phyloP scores from a whole-genome alignment of 2,329 filamentous ascomycete species.

The Alternaria triticina region DNA sequence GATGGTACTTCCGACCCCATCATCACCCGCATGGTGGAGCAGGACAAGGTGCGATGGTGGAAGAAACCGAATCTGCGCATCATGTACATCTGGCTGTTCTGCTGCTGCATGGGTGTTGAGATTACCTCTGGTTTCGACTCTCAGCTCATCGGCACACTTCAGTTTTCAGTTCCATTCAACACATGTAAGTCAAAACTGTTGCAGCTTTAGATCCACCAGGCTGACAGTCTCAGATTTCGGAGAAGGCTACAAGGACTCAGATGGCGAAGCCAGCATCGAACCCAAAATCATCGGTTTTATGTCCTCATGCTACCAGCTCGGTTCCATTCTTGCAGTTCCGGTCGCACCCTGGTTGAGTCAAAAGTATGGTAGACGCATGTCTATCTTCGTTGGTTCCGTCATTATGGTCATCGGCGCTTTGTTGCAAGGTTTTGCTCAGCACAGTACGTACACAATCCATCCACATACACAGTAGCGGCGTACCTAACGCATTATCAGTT shows the following conservation, averaged over 20 bases:
- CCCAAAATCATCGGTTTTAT: constrained; percentile 42
- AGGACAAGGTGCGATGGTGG: constrained; percentile 53
- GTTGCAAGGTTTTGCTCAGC: constrained; percentile 60
- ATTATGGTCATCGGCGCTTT: constrained; percentile 66
- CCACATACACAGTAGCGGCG: not conserved
- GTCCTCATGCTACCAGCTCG: constrained; percentile 45
- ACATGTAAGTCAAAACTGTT: constrained; percentile 29
- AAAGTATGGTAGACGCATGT: constrained; percentile 60
- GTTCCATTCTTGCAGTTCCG: constrained; percentile 43
- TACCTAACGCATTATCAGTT: constrained; percentile 26
- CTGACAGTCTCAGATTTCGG: constrained; percentile 38
- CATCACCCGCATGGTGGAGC: constrained; percentile 52
- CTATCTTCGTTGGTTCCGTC: constrained; percentile 63
- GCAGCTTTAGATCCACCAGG: no score
- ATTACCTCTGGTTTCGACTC: constrained; percentile 49
- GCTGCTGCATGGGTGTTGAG: constrained; percentile 48
- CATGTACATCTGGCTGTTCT: constrained; percentile 48
- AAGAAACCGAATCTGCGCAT: constrained; percentile 48
- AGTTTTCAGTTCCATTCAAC: constrained; percentile 44
- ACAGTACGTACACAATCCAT: constrained; percentile 24
- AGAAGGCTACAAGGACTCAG: constrained; percentile 29
- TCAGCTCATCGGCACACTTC: constrained; percentile 47
- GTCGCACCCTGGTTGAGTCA: constrained; percentile 42
- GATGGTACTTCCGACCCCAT: constrained; percentile 48
- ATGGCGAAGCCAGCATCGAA: constrained; percentile 27